Conservation (phyloP, 2,329 filamentous ascomycete species). For the Stylonectria norvegica region DNA sequence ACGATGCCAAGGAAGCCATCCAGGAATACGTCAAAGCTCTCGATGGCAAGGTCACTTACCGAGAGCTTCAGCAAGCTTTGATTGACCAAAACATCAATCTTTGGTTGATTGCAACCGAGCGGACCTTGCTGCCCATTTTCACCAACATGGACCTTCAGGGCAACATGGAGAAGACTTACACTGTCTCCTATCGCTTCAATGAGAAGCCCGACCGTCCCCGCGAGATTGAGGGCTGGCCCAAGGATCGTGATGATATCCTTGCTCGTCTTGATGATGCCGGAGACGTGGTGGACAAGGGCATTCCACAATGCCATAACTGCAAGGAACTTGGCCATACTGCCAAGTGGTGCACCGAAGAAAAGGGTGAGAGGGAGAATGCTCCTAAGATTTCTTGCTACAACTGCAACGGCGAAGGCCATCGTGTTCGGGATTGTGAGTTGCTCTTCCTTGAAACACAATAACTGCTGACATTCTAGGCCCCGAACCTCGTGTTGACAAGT, state of each 20-base stretch:
- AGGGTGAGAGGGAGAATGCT: slow-evolving; percentile 42
- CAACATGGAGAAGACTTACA: slow-evolving; percentile 61
- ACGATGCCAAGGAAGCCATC: slow-evolving; percentile 58
- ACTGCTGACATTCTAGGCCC: slow-evolving; percentile 48
- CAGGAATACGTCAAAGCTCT: slow-evolving; percentile 59
- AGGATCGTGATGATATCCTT: slow-evolving; percentile 56
- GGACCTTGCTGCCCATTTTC: slow-evolving; percentile 52
- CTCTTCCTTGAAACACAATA: slow-evolving; percentile 7
- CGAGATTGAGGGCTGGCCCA: slow-evolving; percentile 59
- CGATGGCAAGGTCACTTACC: slow-evolving; percentile 54
- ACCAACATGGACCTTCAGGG: slow-evolving; percentile 73
- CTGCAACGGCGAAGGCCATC: slow-evolving; percentile 62
- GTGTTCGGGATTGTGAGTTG: slow-evolving; percentile 63
- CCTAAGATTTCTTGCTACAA: slow-evolving; percentile 60
- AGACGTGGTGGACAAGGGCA: slow-evolving; percentile 56
- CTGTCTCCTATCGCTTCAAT: slow-evolving; percentile 60
- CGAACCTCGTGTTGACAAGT: slow-evolving; percentile 59
- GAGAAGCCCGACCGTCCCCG: slow-evolving; percentile 55
- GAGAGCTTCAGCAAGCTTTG: slow-evolving; percentile 59
- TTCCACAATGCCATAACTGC: slow-evolving; percentile 63
- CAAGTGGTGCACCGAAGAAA: slow-evolving; percentile 60
- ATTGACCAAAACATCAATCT: slow-evolving; percentile 51
- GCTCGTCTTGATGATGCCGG: slow-evolving; percentile 64
- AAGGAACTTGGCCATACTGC: slow-evolving; percentile 59
- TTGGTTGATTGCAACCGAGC: slow-evolving; percentile 62